Base-by-base conservation (phyloP, 116 monocot genomes). In the Papilionanthe hybrid region DNA sequence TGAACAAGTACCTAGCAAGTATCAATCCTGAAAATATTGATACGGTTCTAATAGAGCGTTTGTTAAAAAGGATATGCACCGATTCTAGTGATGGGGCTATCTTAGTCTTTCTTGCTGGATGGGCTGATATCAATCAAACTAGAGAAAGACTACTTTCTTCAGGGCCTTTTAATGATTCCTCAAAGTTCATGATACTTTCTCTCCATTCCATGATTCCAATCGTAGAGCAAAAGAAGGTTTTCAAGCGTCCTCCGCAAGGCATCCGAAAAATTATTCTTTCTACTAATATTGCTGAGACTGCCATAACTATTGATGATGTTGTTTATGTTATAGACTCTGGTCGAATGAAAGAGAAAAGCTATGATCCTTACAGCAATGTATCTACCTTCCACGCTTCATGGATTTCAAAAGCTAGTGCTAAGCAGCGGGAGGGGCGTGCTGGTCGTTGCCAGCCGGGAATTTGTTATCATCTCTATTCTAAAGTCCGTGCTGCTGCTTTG, bases 271-370 rank as follows among this genome's bases (percentile, higher is more conserved):
- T 99, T 48, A 91, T 99, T 74, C 87, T 99, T 75, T 99, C 99
- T 47, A 99, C 99, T 5, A 99, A 99, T 72, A 99, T 99, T 86
- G 88, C 99, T 72, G 99, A 99, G 86, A 99, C 95, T 79, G 93
- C 99, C 25, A 86, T 99, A 25, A 99, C 99, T 48, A 99, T 99
- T 84, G 93, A 99, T 79, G 99, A 99, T 84, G 90, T 99, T 78
- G 93, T 99, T 19, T 99, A 84, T 88, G 99, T 99, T 45, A 93
- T 99, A 81, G 95, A 99, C 68, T 86, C 87, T 86, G 99, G 99
- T 42, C 82, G 95, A 55, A 91, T 99, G 95, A 99, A 99, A 81
- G 99, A 99, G 84, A 99, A 95, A 86, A 95, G 93, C 82, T 99
- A 99, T 83, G 99, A 99, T 86, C 99, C 99, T 29, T 95, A 99